Conservation (phyloP, 2,329 filamentous ascomycete species). For the Iodosphaeria phyllophila region DNA sequence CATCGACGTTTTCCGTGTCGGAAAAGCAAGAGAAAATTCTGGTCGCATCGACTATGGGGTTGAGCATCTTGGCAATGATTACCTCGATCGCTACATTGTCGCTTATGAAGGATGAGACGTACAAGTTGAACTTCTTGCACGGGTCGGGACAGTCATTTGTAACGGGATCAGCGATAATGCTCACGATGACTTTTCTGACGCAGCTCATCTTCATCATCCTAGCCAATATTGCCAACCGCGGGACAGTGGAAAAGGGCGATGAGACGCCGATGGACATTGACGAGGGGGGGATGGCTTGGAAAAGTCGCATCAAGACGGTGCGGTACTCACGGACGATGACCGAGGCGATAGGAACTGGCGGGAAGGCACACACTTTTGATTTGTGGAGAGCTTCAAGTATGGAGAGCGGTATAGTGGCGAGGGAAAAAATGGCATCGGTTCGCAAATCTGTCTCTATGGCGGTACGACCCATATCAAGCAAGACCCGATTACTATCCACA, state of each 20-base stretch:
- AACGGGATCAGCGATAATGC: no score
- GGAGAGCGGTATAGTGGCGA: slow-evolving; percentile 22
- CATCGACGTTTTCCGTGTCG: slow-evolving; percentile 6
- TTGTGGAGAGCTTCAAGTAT: slow-evolving; percentile 24
- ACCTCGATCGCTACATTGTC: no score
- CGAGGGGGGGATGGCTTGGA: slow-evolving; percentile 13
- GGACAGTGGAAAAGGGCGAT: slow-evolving; percentile 10
- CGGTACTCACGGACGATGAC: slow-evolving; percentile 28
- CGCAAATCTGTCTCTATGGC: slow-evolving; percentile 27
- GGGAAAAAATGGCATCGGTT: slow-evolving; percentile 27
- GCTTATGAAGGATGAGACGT: no score
- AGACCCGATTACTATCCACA: slow-evolving; percentile 29
- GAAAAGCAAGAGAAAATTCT: slow-evolving; percentile 13
- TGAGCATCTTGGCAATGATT: slow-evolving; percentile 24
- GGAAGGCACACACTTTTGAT: slow-evolving; percentile 16
- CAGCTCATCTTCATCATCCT: no score
- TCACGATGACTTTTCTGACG: no score
- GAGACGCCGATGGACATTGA: slow-evolving; percentile 13
- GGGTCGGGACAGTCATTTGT: no score
- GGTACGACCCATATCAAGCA: slow-evolving; percentile 36
- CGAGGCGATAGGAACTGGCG: slow-evolving; percentile 12
- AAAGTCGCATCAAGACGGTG: slow-evolving; percentile 29
- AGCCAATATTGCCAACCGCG: no score
- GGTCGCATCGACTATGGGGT: slow-evolving; percentile 14
- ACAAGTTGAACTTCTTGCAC: no score